Conservation (phyloP, 768 basidiomycete species). For the Zangia roseola region DNA sequence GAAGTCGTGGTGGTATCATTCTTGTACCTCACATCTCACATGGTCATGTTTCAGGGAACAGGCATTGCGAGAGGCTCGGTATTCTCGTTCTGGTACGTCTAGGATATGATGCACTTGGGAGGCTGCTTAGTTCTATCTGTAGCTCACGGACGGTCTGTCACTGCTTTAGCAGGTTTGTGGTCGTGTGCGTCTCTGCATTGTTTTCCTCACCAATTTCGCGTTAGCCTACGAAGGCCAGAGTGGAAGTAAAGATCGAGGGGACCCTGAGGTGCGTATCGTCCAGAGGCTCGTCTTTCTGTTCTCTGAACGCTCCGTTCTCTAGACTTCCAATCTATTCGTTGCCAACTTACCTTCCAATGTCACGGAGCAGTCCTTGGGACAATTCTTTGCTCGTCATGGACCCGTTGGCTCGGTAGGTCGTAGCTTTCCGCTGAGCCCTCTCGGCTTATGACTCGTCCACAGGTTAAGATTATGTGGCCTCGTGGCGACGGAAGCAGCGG, state of each 20-base stretch:
- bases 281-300: not conserved
- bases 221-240: conserved; percentile 87
- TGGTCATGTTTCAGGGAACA: conserved; percentile 70
- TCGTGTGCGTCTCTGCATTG: not conserved
- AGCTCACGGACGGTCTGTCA: conserved; percentile 76
- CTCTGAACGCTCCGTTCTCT: conserved; percentile 3
- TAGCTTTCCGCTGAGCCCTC: not conserved
- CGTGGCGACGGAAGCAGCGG: conserved; percentile 68
- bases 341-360: conserved; percentile 88
- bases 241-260: conserved; percentile 86
- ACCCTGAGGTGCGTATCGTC: conserved; percentile 63
- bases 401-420: conserved; percentile 84
- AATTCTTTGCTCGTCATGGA: conserved; percentile 87
- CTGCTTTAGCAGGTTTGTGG: conserved; percentile 80
- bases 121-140: conserved; percentile 3
- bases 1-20: not conserved
- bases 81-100: conserved; percentile 60
- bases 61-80: conserved; percentile 84
- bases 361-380: conserved; percentile 81
- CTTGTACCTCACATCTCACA: not conserved
- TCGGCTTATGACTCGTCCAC: not conserved
- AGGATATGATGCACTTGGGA: not conserved
- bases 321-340: conserved; percentile 97
- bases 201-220: conserved; percentile 1
- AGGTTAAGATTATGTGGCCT: conserved; percentile 99